A percentile compares a stretch with the other conserved stretches of the same genome.
These are phyloP conservation scores for Filosporella fistucella DNA, from an alignment of 495 filamentous ascomycete species.

Conservation along the genomic window DNA sequence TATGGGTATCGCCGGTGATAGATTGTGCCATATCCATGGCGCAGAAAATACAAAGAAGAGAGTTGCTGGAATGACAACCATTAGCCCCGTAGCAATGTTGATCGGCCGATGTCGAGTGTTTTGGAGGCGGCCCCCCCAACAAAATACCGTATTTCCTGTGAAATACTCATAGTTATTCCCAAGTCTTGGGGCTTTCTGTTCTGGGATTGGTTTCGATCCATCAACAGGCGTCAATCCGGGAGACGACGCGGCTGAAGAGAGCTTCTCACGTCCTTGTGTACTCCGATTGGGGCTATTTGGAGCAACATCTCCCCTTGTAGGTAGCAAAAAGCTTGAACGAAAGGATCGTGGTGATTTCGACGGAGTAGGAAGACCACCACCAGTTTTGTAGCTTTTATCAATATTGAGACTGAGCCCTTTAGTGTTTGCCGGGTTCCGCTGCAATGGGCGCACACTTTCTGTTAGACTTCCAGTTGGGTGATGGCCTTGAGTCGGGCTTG, in stretches of 20 bases:
- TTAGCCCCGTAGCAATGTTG: conserved; percentile 78
- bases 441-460: conserved; percentile 72
- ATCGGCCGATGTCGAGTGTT: conserved; percentile 88
- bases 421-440: conserved; percentile 45
- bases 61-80: conserved; percentile 69
- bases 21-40: conserved; percentile 83
- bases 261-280: conserved; percentile 65
- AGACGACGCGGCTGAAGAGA: conserved; percentile 72
- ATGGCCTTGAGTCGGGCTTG: conserved; percentile 62
- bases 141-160: conserved; percentile 86
- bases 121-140: conserved; percentile 75
- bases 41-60: conserved; percentile 87
- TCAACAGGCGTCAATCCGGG: conserved; percentile 47
- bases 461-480: conserved; percentile 63
- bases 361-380: conserved; percentile 45
- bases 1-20: conserved; percentile 89
- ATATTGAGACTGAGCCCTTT: conserved; percentile 55
- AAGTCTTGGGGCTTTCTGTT: conserved; percentile 26
- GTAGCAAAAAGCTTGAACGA: conserved; percentile 60
- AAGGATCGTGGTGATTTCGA: conserved; percentile 72
- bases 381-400: conserved; percentile 46
- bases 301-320: conserved; percentile 43
- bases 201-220: conserved; percentile 3
- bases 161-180: conserved; percentile 89
- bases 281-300: conserved; percentile 44